Conservation (phyloP, 2,329 filamentous ascomycete genomes). For the Remersonia thermophila region DNA sequence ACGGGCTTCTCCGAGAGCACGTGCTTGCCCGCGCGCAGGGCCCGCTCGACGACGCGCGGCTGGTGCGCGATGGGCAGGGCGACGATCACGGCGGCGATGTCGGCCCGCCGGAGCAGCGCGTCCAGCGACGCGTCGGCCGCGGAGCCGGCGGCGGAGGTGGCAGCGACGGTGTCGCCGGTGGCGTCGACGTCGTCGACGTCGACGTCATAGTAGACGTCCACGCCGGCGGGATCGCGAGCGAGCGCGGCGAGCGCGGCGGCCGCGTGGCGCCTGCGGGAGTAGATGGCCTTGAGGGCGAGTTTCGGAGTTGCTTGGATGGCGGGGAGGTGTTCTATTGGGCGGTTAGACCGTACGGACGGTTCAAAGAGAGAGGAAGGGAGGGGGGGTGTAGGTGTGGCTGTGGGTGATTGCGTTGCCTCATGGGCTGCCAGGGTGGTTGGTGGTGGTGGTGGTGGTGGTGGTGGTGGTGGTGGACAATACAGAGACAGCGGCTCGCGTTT, state of each 20-base stretch:
- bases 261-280: conserved; percentile 48
- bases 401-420: neutral
- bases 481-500: neutral
- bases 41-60: conserved; percentile 44
- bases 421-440: no score
- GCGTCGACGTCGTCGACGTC: conserved; percentile 28
- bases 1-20: conserved; percentile 60
- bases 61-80: conserved; percentile 52
- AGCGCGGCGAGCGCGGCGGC: conserved; percentile 33
- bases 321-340: conserved; percentile 28
- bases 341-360: neutral
- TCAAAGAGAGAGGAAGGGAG: neutral
- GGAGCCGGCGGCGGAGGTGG: conserved; percentile 46
- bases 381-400: neutral
- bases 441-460: neutral
- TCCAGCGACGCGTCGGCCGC: conserved; percentile 31
- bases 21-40: conserved; percentile 54
- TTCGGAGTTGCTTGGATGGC: conserved; percentile 41
- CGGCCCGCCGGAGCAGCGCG: conserved; percentile 39
- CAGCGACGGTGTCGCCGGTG: conserved; percentile 23
- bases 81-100: conserved; percentile 44
- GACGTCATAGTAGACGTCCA: conserved; percentile 47
- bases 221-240: conserved; percentile 10
- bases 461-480: neutral
- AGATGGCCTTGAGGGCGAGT: conserved; percentile 51